Evolutionary conservation across 805 yeast species (phyloP), one percentile per base, ranked within the genome.

Genomic region (Starmera caribaea): DNA sequence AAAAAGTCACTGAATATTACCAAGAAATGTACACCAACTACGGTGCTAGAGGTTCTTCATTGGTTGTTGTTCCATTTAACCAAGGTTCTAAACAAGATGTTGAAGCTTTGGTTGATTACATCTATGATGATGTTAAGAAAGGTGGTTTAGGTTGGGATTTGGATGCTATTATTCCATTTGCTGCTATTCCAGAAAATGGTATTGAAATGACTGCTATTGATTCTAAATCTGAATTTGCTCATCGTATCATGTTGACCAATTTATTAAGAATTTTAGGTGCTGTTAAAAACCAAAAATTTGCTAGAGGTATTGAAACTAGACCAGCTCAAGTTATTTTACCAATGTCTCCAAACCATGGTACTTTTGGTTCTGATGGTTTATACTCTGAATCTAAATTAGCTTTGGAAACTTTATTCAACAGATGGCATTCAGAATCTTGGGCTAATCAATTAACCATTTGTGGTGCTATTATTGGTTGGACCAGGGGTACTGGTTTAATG

Each of bases 401-500:
- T 33, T 73, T 92, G 53, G 99, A 92, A 71, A 90, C 97, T 28
- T 71, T 92, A 59, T 88, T 92, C 78, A 90, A 90, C 81, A 85
- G 97, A 76, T 92, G 98, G 98, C 74, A 81, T 66, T 89, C 98
- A 36, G 99, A 92, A 73, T 83, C 88, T 44, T 92, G 99, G 99
- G 80, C 82, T 35, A 70, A 83, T 49, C 92, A 85, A 70, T 79
- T 92, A 68, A 92, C 97, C 43, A 72, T 92, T 45, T 89, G 97
- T 66, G 99, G 99, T 73, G 97, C 98, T 35, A 76, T 92, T 50
- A 92, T 92, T 64, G 99, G 99, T 62, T 92, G 99, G 99, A 92
- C 99, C 48, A 86, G 99, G 75, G 99, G 99, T 66, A 92, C 99
- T 44, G 99, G 99, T 59, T 79, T 92, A 59, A 92, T 92, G 99